Evolutionary conservation across 140 eudicot genomes (phyloP), one percentile per base, ranked within the genome.

Genomic region (Stevia rebaudiana): DNA sequence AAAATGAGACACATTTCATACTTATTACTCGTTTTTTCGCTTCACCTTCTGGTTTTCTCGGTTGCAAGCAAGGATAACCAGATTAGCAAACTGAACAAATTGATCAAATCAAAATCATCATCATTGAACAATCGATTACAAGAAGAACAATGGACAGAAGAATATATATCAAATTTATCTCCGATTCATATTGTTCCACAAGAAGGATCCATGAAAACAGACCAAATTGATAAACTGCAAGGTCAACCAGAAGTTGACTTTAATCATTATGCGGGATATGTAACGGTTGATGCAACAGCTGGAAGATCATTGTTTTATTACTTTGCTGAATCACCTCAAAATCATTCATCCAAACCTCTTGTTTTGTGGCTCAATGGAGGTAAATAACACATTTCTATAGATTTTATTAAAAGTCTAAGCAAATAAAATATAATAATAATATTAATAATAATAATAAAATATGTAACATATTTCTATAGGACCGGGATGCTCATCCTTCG

Each of bases 401-500:
- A 50, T 19, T 51, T 22, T 21, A 36, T 33, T 33, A 3, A 33
- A 8, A 0, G 37, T 52, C 50, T 52, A 11, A 11, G 12, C 58
- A 51, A 3, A 18, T 11, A 52, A 52, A 11, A 52, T 23, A n/a
- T n/a, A n/a, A n/a, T n/a, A n/a, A n/a, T n/a, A n/a, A n/a, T n/a
- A n/a, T n/a, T n/a, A n/a, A n/a, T n/a, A n/a, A n/a, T n/a, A n/a
- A n/a, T n/a, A n/a, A n/a, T 17, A 24, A 52, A 11, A 68, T 12
- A n/a, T 68, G 12, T 58, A 58, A 18, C 36, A 5, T 31, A 31
- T 21, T 33, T 40, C n/a, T 59, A 16, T 76, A 83, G 90, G 90
- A 2, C 90, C 95, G 1, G 90, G 95, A 69, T 86, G 95, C 69
- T 86, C 95, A 3, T 86, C 91, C 10, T 65, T 81, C 5, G 87